These are phyloP conservation scores for Lasiosphaeriaceae sp. DNA, from an alignment of 495 filamentous ascomycete genomes.

Conservation along the genomic window DNA sequence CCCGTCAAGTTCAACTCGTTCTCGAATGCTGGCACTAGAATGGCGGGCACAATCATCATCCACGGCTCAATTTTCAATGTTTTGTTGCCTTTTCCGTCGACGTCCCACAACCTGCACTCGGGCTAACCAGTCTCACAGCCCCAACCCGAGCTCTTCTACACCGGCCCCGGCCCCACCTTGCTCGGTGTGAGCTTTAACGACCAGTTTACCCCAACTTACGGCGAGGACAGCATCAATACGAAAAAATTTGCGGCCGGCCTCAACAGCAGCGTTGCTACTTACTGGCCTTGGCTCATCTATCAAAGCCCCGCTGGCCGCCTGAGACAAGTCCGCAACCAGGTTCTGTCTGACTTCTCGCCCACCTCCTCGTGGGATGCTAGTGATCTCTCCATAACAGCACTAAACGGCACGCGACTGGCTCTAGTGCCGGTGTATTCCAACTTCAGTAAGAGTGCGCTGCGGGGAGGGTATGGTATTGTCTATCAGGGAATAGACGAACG, in stretches of 20 bases:
- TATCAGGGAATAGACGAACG: constrained; percentile 7
- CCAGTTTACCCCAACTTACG: neutral
- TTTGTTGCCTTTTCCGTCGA: neutral
- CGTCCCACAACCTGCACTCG: neutral
- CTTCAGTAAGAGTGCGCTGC: constrained; percentile 5
- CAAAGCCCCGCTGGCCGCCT: constrained; percentile 8
- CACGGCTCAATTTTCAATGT: constrained; percentile 4
- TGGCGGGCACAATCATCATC: neutral
- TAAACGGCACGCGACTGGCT: constrained; percentile 7
- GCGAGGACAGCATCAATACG: constrained; percentile 8
- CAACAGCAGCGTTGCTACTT: constrained; percentile 12
- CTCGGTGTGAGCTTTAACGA: constrained; percentile 16
- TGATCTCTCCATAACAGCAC: constrained; percentile 1
- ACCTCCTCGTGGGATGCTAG: constrained; percentile 6
- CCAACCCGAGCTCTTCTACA: constrained; percentile 19
- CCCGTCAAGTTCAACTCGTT: neutral
- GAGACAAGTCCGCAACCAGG: constrained; percentile 11
- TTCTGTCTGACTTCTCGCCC: neutral
- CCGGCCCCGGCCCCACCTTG: neutral
- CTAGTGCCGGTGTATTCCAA: constrained; percentile 12
- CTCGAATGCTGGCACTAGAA: neutral
- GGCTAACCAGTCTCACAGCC: constrained; percentile 10
- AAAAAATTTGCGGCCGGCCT: neutral
- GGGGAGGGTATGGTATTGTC: constrained; percentile 20
- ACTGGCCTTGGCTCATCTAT: constrained; percentile 20